A percentile compares a stretch with the other conserved stretches of the same genome.
These are phyloP conservation scores for Camellia japonica DNA, from an alignment of 148 eudicot species.

Conservation along the genomic window DNA sequence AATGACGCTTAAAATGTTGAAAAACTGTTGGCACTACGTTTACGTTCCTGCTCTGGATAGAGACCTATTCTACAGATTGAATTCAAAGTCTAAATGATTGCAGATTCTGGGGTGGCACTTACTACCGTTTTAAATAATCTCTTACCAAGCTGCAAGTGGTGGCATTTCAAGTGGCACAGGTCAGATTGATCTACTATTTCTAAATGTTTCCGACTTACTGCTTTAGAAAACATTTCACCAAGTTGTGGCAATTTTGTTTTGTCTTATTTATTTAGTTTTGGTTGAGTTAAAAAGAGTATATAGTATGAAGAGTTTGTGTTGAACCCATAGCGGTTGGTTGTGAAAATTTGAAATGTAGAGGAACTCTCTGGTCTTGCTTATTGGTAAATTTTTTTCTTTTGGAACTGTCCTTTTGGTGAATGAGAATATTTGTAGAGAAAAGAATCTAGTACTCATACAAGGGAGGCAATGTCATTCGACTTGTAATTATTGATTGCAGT, in stretches of 20 bases:
- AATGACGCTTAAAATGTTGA: conserved; percentile 25
- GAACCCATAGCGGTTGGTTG: neutral
- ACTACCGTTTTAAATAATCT: no score
- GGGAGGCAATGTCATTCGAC: no score
- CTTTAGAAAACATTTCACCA: neutral
- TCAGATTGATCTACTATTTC: neutral
- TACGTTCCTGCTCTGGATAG: no score
- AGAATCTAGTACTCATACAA: no score
- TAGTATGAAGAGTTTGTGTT: neutral
- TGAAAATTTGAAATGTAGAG: neutral
- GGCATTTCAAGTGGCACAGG: neutral
- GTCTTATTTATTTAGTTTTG: neutral
- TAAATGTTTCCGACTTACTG: neutral
- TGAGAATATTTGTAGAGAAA: no score
- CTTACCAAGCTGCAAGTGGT: no score
- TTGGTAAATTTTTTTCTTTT: neutral
- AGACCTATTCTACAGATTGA: no score
- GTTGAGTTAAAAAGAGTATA: neutral
- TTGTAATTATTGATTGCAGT: no score
- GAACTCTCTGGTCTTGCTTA: neutral
- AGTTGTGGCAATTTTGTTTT: conserved; percentile 1
- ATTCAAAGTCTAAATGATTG: no score
- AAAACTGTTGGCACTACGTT: neutral
- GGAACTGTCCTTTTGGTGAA: no score
- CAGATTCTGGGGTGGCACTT: no score